Conservation (phyloP, 768 basidiomycete genomes). For the Collybiopsis confluens region DNA sequence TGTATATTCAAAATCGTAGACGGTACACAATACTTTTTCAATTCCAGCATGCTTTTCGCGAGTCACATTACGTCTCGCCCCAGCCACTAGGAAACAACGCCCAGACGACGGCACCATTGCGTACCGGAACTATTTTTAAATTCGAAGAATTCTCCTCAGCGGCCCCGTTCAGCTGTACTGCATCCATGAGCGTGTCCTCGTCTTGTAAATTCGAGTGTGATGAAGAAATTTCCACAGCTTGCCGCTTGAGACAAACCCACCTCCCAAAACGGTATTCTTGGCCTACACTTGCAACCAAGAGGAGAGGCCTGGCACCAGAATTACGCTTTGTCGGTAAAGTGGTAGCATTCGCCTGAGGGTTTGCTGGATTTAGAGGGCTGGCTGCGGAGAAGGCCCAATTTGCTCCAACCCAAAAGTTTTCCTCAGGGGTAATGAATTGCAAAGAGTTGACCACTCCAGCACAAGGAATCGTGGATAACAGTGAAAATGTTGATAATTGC, state of each 20-base stretch:
- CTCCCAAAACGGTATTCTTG: slow-evolving; percentile 89
- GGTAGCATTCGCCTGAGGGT: not conserved
- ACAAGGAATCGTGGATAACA: slow-evolving; percentile 57
- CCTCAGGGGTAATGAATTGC: slow-evolving; percentile 63
- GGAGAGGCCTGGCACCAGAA: slow-evolving; percentile 26
- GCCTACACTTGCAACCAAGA: slow-evolving; percentile 77
- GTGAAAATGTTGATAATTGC: slow-evolving; percentile 72
- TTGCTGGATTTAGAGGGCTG: not conserved
- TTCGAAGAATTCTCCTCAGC: not conserved
- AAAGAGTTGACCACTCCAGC: slow-evolving; percentile 88
- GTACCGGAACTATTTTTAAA: not conserved
- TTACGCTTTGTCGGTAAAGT: slow-evolving; percentile 3
- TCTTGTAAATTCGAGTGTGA: not conserved
- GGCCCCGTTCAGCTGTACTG: not conserved
- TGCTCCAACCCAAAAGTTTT: slow-evolving; percentile 36
- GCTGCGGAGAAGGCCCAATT: slow-evolving; percentile 27
- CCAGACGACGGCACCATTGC: slow-evolving; percentile 2
- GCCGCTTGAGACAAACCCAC: slow-evolving; percentile 42
- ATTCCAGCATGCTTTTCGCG: not conserved
- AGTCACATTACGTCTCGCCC: not conserved
- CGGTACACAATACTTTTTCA: not conserved
- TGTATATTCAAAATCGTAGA: too few relatives aligned
- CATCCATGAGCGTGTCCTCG: not conserved
- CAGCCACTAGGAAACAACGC: slow-evolving; percentile 1
- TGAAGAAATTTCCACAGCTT: not conserved